Evolutionary conservation across 2,329 filamentous ascomycete genomes (phyloP), one percentile per base, ranked within the genome.

Genomic region (Colletotrichum sp.): DNA sequence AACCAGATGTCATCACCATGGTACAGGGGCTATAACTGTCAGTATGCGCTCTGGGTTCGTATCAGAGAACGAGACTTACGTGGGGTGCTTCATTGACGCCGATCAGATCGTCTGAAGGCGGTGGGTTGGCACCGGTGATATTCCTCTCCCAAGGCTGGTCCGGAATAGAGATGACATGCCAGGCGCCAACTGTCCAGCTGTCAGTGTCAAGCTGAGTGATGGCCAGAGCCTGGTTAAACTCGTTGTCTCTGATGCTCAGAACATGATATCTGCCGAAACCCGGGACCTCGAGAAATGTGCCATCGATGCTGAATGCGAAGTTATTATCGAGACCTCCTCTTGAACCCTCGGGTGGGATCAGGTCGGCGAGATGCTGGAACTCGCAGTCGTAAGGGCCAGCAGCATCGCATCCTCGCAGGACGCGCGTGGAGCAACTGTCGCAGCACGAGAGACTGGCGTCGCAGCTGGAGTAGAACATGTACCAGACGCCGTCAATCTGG

Each of bases 401-500:
- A 2, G 55, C 55, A 1, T 59, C 24, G 15, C 55, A 59, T 0
- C 55, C 55, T 59, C 24, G 55, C 13, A 59, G 55, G 2, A 59
- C 55, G 0, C 55, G 55, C 8, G 55, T 59, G 55, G 55, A 59
- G 24, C 55, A 59, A 8, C 55, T 59, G 55, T 59, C 55, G 15
- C 55, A 59, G 55, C 55, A 59, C 4, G 55, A 26, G 82, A 85
- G n/a, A 3, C 24, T 59, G 0, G 21, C 16, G 55, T 59, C 55
- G 16, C 55, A 59, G 26, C 70, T 72, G 1, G 78, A 79, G 71
- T 79, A 78, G 69, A 79, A 75, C 59, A 79, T 79, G 34, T 79
- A 74, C 78, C 78, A 79, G 30, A 63, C 65, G 21, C 72, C 69
- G 28, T 79, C 78, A 39, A 79, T 79, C n/a, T 75, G 77, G 30